phyloP scores from a whole-genome alignment of 495 filamentous ascomycete species.

The Talaromyces adpressus region DNA sequence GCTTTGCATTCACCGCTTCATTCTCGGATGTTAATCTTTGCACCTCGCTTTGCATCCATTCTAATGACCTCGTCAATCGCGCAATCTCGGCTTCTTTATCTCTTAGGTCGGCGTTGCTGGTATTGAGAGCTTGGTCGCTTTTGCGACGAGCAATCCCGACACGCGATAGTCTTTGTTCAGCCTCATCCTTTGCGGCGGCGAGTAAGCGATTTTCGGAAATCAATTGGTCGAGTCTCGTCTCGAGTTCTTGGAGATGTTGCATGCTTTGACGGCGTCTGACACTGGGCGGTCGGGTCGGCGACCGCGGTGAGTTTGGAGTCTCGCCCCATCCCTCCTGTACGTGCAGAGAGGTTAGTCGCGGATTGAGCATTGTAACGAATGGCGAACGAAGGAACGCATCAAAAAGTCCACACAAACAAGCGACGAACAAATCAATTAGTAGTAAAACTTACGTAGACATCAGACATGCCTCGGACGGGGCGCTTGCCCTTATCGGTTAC shows the following conservation, averaged over 20 bases:
- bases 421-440: conserved; percentile 12
- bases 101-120: conserved; percentile 46
- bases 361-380: conserved; percentile 5
- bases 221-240: conserved; percentile 68
- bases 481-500: conserved; percentile 82
- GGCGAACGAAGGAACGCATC: conserved; percentile 15
- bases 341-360: conserved; percentile 8
- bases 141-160: conserved; percentile 44
- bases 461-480: conserved; percentile 76
- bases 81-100: conserved; percentile 72
- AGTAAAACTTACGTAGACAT: conserved; percentile 77
- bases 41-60: conserved; percentile 74
- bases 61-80: conserved; percentile 66
- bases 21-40: conserved; percentile 66
- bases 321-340: conserved; percentile 89
- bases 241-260: conserved; percentile 81
- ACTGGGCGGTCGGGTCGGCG: conserved; percentile 91
- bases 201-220: conserved; percentile 74
- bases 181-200: conserved; percentile 60
- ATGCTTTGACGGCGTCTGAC: conserved; percentile 93
- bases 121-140: conserved; percentile 49
- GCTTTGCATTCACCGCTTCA: conserved; percentile 61
- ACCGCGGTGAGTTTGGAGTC: conserved; percentile 81
- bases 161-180: conserved; percentile 57
- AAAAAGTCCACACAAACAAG: conserved; percentile 15